Conservation (phyloP, 106 monocot species). For the Allium cepa region DNA sequence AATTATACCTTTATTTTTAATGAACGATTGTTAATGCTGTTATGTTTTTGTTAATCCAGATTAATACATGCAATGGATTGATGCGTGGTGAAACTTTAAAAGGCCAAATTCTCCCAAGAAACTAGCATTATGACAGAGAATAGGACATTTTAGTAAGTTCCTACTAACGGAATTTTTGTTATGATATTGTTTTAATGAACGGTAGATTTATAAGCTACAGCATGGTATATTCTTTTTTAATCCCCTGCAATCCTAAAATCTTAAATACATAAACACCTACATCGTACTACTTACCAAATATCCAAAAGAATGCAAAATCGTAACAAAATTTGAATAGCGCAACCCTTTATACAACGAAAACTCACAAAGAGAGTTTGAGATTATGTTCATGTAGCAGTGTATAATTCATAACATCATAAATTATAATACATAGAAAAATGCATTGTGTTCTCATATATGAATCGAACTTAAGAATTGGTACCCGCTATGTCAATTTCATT, state of each 20-base stretch:
- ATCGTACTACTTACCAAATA: no score
- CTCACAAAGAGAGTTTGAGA: no score
- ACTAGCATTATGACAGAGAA: slow-evolving; percentile 88
- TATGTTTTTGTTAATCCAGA: slow-evolving; percentile 24
- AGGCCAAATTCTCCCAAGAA: slow-evolving; percentile 89
- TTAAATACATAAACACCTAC: no score
- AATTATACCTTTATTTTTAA: not conserved
- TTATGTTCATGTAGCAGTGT: not conserved
- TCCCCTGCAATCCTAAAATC: no score
- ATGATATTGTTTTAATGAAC: slow-evolving; percentile 30
- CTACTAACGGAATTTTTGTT: no score
- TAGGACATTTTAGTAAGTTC: slow-evolving; percentile 66
- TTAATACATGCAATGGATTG: slow-evolving; percentile 82
- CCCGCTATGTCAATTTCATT: no score
- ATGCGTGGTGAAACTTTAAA: slow-evolving; percentile 67
- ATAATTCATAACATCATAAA: not conserved
- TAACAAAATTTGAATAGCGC: no score
- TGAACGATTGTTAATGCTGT: not conserved
- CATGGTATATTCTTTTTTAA: slow-evolving; percentile 48
- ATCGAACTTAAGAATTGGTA: no score
- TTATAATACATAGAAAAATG: no score
- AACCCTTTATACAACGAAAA: no score
- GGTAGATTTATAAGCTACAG: slow-evolving; percentile 95
- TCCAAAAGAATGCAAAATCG: no score
- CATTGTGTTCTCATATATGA: no score